Evolutionary conservation across 2,329 filamentous ascomycete genomes (phyloP).

Genomic region (Lecanicillium sp.): DNA sequence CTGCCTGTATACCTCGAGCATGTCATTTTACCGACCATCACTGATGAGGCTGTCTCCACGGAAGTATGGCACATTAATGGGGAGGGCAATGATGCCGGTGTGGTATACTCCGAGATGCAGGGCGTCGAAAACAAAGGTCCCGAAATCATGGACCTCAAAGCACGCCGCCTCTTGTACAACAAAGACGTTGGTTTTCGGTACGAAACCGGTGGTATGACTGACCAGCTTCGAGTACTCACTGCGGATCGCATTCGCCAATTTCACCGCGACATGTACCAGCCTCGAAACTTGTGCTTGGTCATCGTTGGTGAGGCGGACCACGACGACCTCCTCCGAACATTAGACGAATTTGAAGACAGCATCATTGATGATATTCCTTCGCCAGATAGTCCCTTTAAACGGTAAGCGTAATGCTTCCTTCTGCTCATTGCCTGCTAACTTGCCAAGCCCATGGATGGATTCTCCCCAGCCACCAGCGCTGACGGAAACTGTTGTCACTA

Average conservation of each 20-base stretch:
- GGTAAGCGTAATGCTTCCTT: conserved; percentile 28
- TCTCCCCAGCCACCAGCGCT: conserved; percentile 71
- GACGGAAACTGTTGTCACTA: conserved; percentile 64
- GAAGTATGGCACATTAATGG: conserved; percentile 96
- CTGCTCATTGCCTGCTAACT: conserved; percentile 1
- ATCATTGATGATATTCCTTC: conserved; percentile 77
- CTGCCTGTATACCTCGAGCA: conserved; percentile 94
- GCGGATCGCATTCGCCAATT: conserved; percentile 90
- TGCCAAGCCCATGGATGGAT: conserved; percentile 70
- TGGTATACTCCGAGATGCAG: conserved; percentile 99
- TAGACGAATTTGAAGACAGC: conserved; percentile 82
- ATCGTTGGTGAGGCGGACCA: conserved; percentile 91
- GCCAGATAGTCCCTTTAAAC: conserved; percentile 65
- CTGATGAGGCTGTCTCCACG: conserved; percentile 86
- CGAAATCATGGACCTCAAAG: conserved; percentile 81
- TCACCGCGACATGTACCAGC: conserved; percentile 95
- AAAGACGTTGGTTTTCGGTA: conserved; percentile 89
- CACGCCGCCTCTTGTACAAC: conserved; percentile 76
- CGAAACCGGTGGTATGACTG: conserved; percentile 97
- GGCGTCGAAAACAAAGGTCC: conserved; percentile 77
- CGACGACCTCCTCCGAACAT: conserved; percentile 65
- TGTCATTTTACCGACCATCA: conserved; percentile 82
- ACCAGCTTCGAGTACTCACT: conserved; percentile 77
- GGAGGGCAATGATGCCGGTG: conserved; percentile 87
- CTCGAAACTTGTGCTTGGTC: conserved; percentile 85